phyloP scores from a whole-genome alignment of 169 alveolate species.

The Cryptosporidium sp. region DNA sequence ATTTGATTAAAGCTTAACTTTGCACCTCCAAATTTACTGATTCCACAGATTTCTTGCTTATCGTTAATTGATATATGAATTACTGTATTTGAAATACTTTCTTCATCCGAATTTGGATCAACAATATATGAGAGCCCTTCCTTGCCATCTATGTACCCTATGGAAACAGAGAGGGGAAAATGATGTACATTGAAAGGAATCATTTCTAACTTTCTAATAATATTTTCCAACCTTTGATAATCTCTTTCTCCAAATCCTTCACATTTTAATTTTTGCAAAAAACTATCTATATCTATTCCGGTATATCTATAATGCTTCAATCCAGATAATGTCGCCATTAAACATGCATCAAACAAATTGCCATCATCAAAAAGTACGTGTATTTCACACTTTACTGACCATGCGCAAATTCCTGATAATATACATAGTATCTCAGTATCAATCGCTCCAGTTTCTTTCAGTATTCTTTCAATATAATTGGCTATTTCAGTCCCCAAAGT shows the following conservation, averaged over 20 bases:
- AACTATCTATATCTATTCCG: constrained; percentile 11
- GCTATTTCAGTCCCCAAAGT: constrained; percentile 59
- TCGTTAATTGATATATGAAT: constrained; percentile 54
- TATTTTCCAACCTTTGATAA: constrained; percentile 15
- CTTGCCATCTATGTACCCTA: constrained; percentile 26
- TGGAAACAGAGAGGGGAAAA: constrained; percentile 61
- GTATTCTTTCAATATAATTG: constrained; percentile 53
- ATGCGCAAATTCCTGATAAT: constrained; percentile 49
- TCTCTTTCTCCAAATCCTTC: constrained; percentile 15
- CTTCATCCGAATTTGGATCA: constrained; percentile 61
- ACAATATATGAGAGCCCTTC: constrained; percentile 59
- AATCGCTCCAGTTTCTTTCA: constrained; percentile 65
- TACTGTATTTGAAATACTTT: constrained; percentile 18
- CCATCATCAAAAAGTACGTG: constrained; percentile 56
- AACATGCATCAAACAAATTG: constrained; percentile 59
- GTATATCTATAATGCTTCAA: constrained; percentile 34
- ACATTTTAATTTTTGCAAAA: constrained; percentile 18
- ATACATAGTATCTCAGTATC: constrained; percentile 68
- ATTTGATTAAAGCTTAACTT: constrained; percentile 32
- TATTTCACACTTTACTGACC: constrained; percentile 64
- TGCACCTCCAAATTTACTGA: constrained; percentile 53
- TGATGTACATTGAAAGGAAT: constrained; percentile 60
- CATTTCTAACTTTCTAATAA: constrained; percentile 57
- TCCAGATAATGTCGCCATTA: constrained; percentile 55
- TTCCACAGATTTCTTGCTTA: constrained; percentile 32